phyloP scores from a whole-genome alignment of 345 rosid genomes.

The Lepidium aucheri region DNA sequence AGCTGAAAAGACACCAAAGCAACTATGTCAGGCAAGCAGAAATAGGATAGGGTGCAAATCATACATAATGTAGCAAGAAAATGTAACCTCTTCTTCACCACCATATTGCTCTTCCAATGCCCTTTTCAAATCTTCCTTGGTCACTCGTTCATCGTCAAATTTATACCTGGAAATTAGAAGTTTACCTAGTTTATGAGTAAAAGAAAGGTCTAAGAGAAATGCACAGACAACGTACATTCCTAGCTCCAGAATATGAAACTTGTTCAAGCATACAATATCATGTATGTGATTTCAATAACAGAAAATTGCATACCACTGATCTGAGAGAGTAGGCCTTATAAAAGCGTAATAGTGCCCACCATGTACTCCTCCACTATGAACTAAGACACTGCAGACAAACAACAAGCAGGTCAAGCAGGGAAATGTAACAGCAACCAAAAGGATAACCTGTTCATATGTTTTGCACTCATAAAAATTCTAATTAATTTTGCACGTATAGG shows the following conservation, averaged over 20 bases:
- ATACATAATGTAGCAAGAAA: not conserved
- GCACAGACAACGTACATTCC: not conserved
- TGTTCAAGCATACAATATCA: not conserved
- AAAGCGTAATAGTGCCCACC: slow-evolving; percentile 99
- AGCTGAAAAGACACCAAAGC: slow-evolving; percentile 43
- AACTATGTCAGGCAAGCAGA: slow-evolving; percentile 14
- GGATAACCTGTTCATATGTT: not conserved
- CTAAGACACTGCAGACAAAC: slow-evolving; percentile 71
- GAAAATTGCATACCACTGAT: slow-evolving; percentile 63
- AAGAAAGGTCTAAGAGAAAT: not conserved
- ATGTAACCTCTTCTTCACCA: slow-evolving; percentile 88
- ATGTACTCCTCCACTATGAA: slow-evolving; percentile 97
- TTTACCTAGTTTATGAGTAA: not conserved
- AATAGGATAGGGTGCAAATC: not conserved
- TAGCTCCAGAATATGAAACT: not conserved
- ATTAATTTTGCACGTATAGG: not conserved
- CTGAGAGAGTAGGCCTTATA: slow-evolving; percentile 90
- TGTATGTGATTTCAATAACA: not conserved
- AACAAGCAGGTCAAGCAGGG: slow-evolving; percentile 7
- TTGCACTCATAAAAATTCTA: slow-evolving; percentile 7
- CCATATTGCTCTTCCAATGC: slow-evolving; percentile 98
- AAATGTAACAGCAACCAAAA: slow-evolving; percentile 7
- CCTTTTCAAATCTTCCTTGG: slow-evolving; percentile 87
- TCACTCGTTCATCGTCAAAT: slow-evolving; percentile 95
- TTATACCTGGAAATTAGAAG: slow-evolving; percentile 57